These are phyloP conservation scores for Pseudonitzschia multiseries DNA, from an alignment of 108 stramenopile species.

Conservation along the genomic window DNA sequence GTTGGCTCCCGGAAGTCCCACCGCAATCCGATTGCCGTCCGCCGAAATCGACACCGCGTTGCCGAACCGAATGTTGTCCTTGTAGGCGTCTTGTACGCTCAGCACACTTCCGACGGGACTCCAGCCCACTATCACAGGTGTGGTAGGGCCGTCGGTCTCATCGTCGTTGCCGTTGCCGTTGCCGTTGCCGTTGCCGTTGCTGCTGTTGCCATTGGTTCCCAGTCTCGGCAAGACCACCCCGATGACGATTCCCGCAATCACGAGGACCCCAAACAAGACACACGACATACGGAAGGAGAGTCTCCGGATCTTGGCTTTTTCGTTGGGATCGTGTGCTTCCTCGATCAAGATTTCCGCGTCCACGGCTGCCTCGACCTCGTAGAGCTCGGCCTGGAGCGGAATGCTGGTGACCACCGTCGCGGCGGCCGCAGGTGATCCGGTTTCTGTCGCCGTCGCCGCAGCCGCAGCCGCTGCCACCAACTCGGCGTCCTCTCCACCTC, in stretches of 20 bases:
- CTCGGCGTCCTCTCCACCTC: background rate
- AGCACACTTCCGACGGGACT: conserved; percentile 24
- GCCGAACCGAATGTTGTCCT: conserved; percentile 35
- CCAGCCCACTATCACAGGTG: conserved; percentile 22
- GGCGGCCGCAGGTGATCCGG: background rate
- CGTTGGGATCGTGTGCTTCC: conserved; percentile 2
- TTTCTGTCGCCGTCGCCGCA: background rate
- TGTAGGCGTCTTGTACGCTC: conserved; percentile 25
- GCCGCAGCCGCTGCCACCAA: background rate
- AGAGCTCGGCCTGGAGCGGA: conserved; percentile 31
- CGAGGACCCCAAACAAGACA: background rate
- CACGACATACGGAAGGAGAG: background rate
- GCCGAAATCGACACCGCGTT: conserved; percentile 32
- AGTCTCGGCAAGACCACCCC: conserved; percentile 6
- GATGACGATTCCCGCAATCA: conserved; percentile 18
- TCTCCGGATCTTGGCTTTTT: background rate
- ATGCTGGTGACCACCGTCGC: background rate
- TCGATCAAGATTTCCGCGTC: conserved; percentile 18
- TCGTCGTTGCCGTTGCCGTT: background rate
- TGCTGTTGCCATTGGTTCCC: background rate
- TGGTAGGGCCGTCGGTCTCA: background rate
- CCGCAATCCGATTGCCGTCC: conserved; percentile 35
- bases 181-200: background rate
- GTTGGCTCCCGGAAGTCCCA: conserved; percentile 33
- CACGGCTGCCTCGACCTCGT: conserved; percentile 25